Base-by-base conservation (phyloP, 2,329 filamentous ascomycete species). In the Trichoderma asperellum region DNA sequence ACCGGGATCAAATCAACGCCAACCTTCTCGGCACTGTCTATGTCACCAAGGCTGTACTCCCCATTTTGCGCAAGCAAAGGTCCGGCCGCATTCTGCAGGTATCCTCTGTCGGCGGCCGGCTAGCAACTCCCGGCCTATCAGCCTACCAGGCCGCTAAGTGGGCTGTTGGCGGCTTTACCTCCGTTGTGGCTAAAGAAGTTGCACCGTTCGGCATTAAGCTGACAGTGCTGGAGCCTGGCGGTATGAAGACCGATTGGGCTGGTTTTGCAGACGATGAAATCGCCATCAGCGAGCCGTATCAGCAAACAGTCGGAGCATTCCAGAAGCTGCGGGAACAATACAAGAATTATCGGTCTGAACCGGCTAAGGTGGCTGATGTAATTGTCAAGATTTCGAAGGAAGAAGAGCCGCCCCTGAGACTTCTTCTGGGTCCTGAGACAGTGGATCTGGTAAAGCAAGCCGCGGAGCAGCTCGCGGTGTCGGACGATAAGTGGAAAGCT, bases 11-110 rank as follows among this genome's bases (percentile, higher is more conserved):
- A 73, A 83, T 89, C 76, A 85, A 90, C 61, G 82, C 86, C 70
- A 89, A 90, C 73, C 85, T 89, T 74, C 88, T 86, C 68, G 87
- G 88, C 3, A 76, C 88, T 0, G 75, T 89, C 5, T 81, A 85
- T 56, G 83, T 88, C 0, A 88, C 86, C 5, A 81, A 79, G 7
- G 80, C 80, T 5, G 78, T 78, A 2, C 70, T 81, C 4, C 77
- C 79, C 2, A 74, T 80, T 0, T 72, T 83, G 71, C 74, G 79
- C 0, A 62, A 72, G 29, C 77, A 76, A 69, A 70, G 73, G 3
- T 73, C 72, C 2, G 70, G 78, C 71, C 75, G 78, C 29, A 81
- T 84, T 32, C 76, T 82, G 32, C 80, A 83, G 49, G 75, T 83
- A 5, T 82, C 81, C 0, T 79, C 76, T 1, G 66, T 83, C 1